These are phyloP conservation scores for Beta vulgaris DNA, from an alignment of 148 eudicot genomes.

Conservation along the genomic window DNA sequence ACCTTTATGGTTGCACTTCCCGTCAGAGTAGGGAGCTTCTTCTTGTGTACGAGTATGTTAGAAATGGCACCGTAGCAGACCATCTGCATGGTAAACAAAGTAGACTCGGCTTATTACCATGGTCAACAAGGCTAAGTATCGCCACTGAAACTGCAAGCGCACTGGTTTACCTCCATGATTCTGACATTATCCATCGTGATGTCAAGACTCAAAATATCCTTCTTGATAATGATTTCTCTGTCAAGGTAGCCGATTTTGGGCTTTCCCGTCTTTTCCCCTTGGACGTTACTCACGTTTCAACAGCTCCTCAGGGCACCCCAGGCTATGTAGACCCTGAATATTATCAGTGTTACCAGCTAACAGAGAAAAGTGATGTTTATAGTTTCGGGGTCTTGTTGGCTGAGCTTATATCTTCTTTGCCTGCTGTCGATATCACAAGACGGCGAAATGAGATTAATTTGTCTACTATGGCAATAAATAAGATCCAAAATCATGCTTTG, in stretches of 20 bases:
- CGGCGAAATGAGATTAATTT: conserved; percentile 34
- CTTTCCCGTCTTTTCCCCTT: conserved; percentile 38
- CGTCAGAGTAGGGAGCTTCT: conserved; percentile 48
- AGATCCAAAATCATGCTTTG: conserved; percentile 28
- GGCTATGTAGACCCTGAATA: conserved; percentile 50
- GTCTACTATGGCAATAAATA: conserved; percentile 26
- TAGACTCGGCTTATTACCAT: conserved; percentile 23
- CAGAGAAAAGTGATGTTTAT: conserved; percentile 42
- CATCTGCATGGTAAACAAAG: conserved; percentile 52
- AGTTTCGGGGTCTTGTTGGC: conserved; percentile 39
- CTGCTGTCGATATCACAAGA: conserved; percentile 45
- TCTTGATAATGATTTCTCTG: conserved; percentile 43
- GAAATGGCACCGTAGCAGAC: conserved; percentile 79
- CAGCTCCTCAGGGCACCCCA: conserved; percentile 51
- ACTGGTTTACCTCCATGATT: conserved; percentile 52
- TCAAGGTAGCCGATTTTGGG: conserved; percentile 48
- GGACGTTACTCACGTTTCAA: conserved; percentile 41
- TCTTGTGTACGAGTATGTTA: conserved; percentile 70
- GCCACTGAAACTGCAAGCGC: conserved; percentile 57
- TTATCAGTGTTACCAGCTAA: conserved; percentile 42
- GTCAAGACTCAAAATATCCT: conserved; percentile 60
- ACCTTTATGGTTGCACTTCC: conserved; percentile 78
- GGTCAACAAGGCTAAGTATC: conserved; percentile 48
- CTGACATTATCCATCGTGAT: conserved; percentile 59
- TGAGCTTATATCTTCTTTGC: conserved; percentile 42